phyloP scores from a whole-genome alignment of 371 early-diverging fungal species.

The Lichtheimia ramosa region DNA sequence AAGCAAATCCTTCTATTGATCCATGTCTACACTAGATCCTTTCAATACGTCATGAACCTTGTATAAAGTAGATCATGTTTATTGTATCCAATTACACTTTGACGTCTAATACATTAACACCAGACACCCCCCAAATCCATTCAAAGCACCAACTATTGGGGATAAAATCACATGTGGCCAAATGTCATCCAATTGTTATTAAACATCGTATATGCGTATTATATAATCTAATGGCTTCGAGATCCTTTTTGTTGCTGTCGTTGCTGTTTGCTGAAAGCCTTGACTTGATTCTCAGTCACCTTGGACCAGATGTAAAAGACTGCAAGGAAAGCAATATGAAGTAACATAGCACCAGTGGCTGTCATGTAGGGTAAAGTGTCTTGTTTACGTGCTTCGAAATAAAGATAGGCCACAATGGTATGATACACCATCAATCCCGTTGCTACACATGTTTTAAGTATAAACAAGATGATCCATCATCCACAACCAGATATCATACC shows the following conservation, averaged over 20 bases:
- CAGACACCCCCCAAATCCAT: no score
- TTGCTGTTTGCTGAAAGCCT: conserved; percentile 22
- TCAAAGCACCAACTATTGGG: no score
- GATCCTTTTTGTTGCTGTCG: background rate
- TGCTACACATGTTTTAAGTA: conserved; percentile 12
- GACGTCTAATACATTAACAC: no score
- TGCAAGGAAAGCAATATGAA: conserved; percentile 27
- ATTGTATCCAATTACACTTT: background rate
- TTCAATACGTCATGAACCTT: no score
- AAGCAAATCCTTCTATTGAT: background rate
- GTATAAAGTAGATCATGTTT: background rate
- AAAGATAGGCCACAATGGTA: conserved; percentile 22
- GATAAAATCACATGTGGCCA: no score
- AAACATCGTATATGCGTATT: no score
- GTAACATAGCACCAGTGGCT: conserved; percentile 15
- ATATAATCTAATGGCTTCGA: no score
- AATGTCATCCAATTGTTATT: no score
- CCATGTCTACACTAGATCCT: background rate
- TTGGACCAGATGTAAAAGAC: conserved; percentile 43
- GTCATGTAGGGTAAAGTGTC: conserved; percentile 12
- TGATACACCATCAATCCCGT: conserved; percentile 40
- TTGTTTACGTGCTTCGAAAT: conserved; percentile 32
- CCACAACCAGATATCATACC: conserved; percentile 18
- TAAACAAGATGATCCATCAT: background rate
- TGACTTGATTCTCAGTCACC: conserved; percentile 39